Evolutionary conservation across 306 rosid genomes (phyloP), one percentile per base, ranked within the genome.

Genomic region (Hippophae rhamnoides): DNA sequence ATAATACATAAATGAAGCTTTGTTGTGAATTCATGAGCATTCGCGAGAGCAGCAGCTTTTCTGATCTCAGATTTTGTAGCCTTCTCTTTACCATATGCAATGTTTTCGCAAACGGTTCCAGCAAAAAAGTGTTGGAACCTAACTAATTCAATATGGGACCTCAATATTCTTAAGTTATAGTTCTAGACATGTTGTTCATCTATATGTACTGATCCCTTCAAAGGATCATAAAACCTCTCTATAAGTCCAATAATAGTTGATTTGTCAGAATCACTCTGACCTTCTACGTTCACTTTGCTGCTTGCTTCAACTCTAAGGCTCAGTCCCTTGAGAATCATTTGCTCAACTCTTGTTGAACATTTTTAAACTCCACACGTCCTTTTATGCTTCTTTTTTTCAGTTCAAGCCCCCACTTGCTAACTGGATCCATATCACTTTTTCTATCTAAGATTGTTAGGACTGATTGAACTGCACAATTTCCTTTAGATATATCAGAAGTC

Each of bases 191-290:
- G 95, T 10, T 85, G 95, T 54, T 87, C 96, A 67, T 90, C 98
- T 59, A 85, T 78, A 70, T 71, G 75, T 6, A 90, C 70, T 0
- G 74, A 72, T 65, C 96, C 97, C 48, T 74, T 76, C 54, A 71
- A 7, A 48, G 97, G 97, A 69, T 87, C 92, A 27, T 87, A 90
- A 66, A 90, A 90, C 78, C 96, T 81, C 65, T 90, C 94, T 61
- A 87, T 85, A 5, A 87, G 84, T 12, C 87, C 94, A 56, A 87
- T 82, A 41, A 85, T 70, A n/a, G 96, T 87, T 41, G 95, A 87
- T 76, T 90, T 90, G n/a, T 94, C 97, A 5, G 92, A 81, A 46
- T 94, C 97, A 59, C 95, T 85, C 31, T 78, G 78, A 18, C 97
- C 97, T 8, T 82, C 97, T 4, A 90, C 63, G 26, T 94, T 95